Evolutionary conservation across 345 rosid species (phyloP).

Genomic region (Syzygium grande): DNA sequence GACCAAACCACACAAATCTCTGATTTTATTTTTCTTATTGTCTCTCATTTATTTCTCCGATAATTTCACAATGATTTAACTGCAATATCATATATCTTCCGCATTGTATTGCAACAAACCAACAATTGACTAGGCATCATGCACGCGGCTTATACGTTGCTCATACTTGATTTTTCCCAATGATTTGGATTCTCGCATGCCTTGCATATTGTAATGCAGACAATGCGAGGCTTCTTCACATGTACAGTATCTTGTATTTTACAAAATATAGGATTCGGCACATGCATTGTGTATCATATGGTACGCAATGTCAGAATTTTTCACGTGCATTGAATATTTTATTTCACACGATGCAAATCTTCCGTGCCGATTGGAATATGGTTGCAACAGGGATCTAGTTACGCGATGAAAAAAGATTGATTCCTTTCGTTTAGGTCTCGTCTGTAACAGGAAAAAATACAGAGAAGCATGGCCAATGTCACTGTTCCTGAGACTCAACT

Average conservation of each 20-base stretch:
- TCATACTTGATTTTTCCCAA: too few relatives aligned
- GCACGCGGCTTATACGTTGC: too few relatives aligned
- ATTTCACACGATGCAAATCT: too few relatives aligned
- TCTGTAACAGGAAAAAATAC: neutral
- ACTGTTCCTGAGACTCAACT: neutral
- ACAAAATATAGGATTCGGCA: neutral
- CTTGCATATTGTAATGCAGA: neutral
- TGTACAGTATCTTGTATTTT: neutral
- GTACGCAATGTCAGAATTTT: neutral
- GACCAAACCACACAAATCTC: too few relatives aligned
- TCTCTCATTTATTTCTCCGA: too few relatives aligned
- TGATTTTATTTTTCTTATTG: too few relatives aligned
- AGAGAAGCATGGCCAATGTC: neutral
- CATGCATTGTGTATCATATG: fast-evolving
- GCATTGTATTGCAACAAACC: too few relatives aligned
- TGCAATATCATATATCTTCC: too few relatives aligned
- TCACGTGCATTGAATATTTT: neutral
- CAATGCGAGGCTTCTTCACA: neutral
- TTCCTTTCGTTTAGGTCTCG: neutral
- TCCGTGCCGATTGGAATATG: neutral
- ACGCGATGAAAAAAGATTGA: neutral
- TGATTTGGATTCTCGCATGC: too few relatives aligned
- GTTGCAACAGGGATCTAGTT: neutral
- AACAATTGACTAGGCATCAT: too few relatives aligned
- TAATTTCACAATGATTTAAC: too few relatives aligned